Conservation (phyloP, 495 filamentous ascomycete species). For the Hapsidospora chrysogenum region DNA sequence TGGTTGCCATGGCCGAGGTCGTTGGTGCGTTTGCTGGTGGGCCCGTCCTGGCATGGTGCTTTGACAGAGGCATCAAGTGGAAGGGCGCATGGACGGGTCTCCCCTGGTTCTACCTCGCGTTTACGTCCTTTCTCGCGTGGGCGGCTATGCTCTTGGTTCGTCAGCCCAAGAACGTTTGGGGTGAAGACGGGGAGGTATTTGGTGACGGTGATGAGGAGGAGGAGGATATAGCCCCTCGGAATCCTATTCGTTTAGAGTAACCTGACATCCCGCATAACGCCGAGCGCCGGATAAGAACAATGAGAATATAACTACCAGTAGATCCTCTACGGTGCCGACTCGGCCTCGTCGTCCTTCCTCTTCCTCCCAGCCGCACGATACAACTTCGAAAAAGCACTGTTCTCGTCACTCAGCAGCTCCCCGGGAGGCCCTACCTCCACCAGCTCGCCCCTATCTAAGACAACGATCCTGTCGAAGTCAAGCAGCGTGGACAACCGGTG, state of each 20-base stretch:
- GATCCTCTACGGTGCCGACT: background rate
- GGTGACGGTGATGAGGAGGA: background rate
- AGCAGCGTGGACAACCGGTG: conserved; percentile 39
- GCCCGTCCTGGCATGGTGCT: conserved; percentile 33
- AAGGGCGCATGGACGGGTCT: conserved; percentile 35
- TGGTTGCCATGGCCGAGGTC: conserved; percentile 39
- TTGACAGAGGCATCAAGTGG: conserved; percentile 30
- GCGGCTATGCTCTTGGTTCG: conserved; percentile 22
- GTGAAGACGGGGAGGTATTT: background rate
- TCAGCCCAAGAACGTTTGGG: conserved; percentile 14
- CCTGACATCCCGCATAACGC: too few relatives aligned
- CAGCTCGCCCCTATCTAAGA: too few relatives aligned
- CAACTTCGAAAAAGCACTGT: too few relatives aligned
- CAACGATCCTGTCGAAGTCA: conserved; percentile 15
- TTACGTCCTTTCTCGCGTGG: conserved; percentile 22
- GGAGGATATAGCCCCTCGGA: background rate
- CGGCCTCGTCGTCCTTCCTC: background rate
- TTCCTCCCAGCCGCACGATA: background rate
- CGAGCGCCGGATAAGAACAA: too few relatives aligned
- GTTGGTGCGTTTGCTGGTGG: conserved; percentile 35
- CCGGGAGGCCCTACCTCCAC: too few relatives aligned
- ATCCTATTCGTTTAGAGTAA: background rate
- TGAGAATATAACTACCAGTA: background rate
- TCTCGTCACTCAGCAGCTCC: too few relatives aligned
- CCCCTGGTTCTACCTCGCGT: conserved; percentile 35